Evolutionary conservation across 2,329 filamentous ascomycete genomes (phyloP), one percentile per base, ranked within the genome.

Genomic region (Sclerotinia sclerotiorum): DNA sequence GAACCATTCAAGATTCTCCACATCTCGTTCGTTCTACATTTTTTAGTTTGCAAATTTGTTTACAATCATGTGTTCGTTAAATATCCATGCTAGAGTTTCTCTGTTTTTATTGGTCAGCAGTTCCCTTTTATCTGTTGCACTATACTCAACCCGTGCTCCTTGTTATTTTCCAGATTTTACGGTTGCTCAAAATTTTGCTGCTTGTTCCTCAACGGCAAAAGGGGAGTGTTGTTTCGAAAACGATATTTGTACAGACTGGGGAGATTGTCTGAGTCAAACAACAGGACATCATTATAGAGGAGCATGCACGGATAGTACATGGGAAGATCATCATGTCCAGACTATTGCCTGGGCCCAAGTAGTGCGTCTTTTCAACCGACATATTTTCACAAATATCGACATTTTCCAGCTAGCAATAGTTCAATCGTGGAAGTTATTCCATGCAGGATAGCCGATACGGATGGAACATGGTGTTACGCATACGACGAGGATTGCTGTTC

Each of bases 211-310:
- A 2, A 69, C 54, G 29, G 65, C 42, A 52, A 67, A 70, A 54
- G 70, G 70, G 61, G 44, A 44, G 2, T 73, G 72, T 63, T 73
- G 69, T 48, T 32, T 48, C 13, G 7, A 35, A 1, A 68, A 65
- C 17, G 72, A 73, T 58, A 64, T 69, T 46, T 73, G 72, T 39
- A 70, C 70, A 1, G 24, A 32, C 17, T 69, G 62, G 49, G 72
- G 69, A 52, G 69, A 71, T 54, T 73, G 72, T 42, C 64, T 70
- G 15, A 69, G 68, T n/a, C 61, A 70, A 21, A 54, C 67, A 7
- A 70, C 65, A 52, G 72, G 72, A 63, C 71, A 71, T 46, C 68
- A 71, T 56, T 73, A 72, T 39, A 69, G 72, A 48, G 72, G 72
- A 48, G 69, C 69, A 27, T 73, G 69, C 49, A 71, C 70, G 6